Conservation (phyloP, 306 rosid species). For the Medicago arabica region DNA sequence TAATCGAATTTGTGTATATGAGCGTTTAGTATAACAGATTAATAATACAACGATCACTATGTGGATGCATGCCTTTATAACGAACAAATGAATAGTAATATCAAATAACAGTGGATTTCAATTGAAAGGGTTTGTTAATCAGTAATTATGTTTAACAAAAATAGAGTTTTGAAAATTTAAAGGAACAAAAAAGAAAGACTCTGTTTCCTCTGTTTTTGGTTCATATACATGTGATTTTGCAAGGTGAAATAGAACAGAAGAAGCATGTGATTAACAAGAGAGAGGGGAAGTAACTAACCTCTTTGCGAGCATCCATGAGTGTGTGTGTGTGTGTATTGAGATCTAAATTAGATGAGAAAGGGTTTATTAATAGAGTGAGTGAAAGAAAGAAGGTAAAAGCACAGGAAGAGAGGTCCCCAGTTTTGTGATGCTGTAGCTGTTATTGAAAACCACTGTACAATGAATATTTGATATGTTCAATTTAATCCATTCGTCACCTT, state of each 20-base stretch:
- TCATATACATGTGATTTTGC: not conserved
- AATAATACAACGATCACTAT: not conserved
- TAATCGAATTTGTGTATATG: not conserved
- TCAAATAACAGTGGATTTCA: not conserved
- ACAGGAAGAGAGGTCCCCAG: not conserved
- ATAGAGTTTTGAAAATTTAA: no score
- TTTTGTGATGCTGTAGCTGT: no score
- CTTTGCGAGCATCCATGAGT: conserved; percentile 82
- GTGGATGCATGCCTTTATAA: not conserved
- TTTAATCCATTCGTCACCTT: not conserved
- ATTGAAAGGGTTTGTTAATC: no score
- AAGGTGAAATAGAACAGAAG: not conserved
- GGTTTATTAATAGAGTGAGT: not conserved
- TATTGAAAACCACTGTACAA: not conserved
- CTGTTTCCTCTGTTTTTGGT: not conserved
- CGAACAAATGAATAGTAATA: no score
- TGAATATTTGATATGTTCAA: not conserved
- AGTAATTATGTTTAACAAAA: no score
- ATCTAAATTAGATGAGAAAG: not conserved
- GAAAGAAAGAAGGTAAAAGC: not conserved
- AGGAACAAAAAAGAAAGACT: no score
- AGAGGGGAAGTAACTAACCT: conserved; percentile 52
- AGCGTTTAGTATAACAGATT: no score
- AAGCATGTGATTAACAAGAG: not conserved
- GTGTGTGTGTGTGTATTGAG: conserved; percentile 49